phyloP scores from a whole-genome alignment of 176 grass and related monocot species.

The Miscanthus lutarioriparius region DNA sequence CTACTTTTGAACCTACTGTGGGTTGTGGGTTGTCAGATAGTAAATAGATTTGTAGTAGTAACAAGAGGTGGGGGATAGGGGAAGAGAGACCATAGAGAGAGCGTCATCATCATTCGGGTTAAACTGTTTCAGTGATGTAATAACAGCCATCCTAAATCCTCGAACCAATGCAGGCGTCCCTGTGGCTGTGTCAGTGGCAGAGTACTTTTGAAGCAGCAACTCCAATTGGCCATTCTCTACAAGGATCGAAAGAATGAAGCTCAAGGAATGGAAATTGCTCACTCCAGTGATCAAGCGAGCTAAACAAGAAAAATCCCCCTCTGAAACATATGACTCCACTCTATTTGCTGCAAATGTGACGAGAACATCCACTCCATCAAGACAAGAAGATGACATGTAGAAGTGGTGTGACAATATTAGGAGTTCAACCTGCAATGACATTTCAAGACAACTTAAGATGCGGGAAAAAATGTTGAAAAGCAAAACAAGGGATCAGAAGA shows the following conservation, averaged over 20 bases:
- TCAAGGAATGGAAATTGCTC: constrained; percentile 93
- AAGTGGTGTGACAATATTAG: constrained; percentile 94
- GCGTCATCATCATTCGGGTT: constrained; percentile 74
- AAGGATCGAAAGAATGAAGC: constrained; percentile 95
- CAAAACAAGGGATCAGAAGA: constrained; percentile 1
- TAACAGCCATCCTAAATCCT: constrained; percentile 93
- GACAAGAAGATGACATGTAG: constrained; percentile 87
- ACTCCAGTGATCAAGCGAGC: constrained; percentile 91
- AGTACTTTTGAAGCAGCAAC: constrained; percentile 89
- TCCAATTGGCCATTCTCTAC: constrained; percentile 90
- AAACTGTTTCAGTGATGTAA: constrained; percentile 82
- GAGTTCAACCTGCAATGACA: constrained; percentile 78
- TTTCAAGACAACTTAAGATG: constrained; percentile 32
- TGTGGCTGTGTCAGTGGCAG: constrained; percentile 73
- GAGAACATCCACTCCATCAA: constrained; percentile 89
- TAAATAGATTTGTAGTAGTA: not conserved
- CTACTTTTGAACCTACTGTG: constrained; percentile 4
- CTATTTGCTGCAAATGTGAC: constrained; percentile 97
- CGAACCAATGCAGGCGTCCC: constrained; percentile 70
- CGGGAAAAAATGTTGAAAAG: not conserved
- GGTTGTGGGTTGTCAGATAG: not conserved
- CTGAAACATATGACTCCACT: constrained; percentile 85
- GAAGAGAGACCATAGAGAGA: constrained; percentile 72
- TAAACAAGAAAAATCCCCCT: constrained; percentile 82
- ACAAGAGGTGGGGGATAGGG: not conserved